Base-by-base conservation (phyloP, 1,284 basidiomycete genomes). In the Ceratobasidium sp. region DNA sequence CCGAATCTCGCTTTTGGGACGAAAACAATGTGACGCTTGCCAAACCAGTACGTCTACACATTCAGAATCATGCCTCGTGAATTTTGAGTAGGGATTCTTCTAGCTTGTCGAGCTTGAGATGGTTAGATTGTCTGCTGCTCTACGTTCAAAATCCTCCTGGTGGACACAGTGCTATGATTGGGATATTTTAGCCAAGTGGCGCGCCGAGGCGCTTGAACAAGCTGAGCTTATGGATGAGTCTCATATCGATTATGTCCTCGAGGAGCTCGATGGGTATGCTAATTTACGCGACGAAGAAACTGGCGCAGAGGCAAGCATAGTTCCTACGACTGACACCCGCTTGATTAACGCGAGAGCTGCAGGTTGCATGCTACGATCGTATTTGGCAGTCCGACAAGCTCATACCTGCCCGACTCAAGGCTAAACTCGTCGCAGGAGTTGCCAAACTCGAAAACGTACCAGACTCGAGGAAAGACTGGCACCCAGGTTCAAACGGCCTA, bases 301-400 rank as follows among this genome's bases (percentile, higher is more conserved):
- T 62, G 75, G 80, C 57, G 71, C 66, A 15, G 75, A 88, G 86
- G 88, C 85, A 62, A 1, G 73, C 22, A 9, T 29, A 0, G 2
- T 22, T 54, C 19, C 9, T 17, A 13, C 1, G 15, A 22, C 32
- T 52, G 15, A 51, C 67, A 66, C 54, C 82, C n/a, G 51, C 40
- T 19, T 22, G 19, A 17, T 15, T 57, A n/a, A 44, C 17, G 52
- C 51, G 54, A 15, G 22, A 68, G 88, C 87, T 34, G 78, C 84
- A 89, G 80, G 85, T 88, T 7, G 88, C 88, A 17, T 88, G 87
- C 79, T 89, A 88, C 76, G 88, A 89, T 70, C 84, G 87, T 29
- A 87, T 90, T 34, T 90, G 88, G 88, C 85, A 89, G 78, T 85
- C 86, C 0, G 81, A 84, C 29, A 46, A 66, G 29, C 77, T 85